Conservation (phyloP, 2,329 filamentous ascomycete species). For the Cercospora zeina region DNA sequence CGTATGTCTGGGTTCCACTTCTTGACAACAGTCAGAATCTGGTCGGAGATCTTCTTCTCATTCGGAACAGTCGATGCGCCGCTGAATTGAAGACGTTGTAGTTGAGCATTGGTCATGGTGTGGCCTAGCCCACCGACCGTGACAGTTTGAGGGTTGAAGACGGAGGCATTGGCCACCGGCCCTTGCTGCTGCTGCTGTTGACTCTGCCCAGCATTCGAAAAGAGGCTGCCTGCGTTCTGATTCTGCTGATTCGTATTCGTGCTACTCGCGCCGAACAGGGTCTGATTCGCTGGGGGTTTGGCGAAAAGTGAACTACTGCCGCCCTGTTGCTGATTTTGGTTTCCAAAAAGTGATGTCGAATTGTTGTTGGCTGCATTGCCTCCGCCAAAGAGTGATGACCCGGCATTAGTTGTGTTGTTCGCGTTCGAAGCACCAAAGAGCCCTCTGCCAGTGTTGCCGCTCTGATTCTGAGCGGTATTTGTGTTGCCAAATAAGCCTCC, state of each 20-base stretch:
- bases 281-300: constrained; percentile 10
- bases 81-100: constrained; percentile 33
- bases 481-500: constrained; percentile 13
- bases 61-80: constrained; percentile 28
- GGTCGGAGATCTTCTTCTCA: constrained; percentile 74
- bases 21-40: constrained; percentile 67
- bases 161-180: constrained; percentile 29
- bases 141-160: constrained; percentile 29
- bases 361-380: constrained; percentile 29
- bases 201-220: constrained; percentile 10
- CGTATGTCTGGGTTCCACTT: constrained; percentile 69
- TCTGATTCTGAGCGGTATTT: constrained; percentile 16
- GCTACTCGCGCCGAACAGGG: constrained; percentile 21
- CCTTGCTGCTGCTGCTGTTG: constrained; percentile 32
- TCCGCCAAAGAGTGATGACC: constrained; percentile 23
- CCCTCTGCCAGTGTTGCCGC: constrained; percentile 20
- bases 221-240: constrained; percentile 3
- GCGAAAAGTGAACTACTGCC: constrained; percentile 29
- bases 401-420: constrained; percentile 12
- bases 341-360: constrained; percentile 41
- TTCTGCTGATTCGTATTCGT: constrained; percentile 7
- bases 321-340: constrained; percentile 21
- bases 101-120: constrained; percentile 33
- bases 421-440: constrained; percentile 22
- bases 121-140: constrained; percentile 28